Percentiles rank a stretch among this genome's conserved stretches.
Evolutionary conservation across 2,329 filamentous ascomycete genomes (phyloP).

Genomic region (Elsinoe fawcettii): DNA sequence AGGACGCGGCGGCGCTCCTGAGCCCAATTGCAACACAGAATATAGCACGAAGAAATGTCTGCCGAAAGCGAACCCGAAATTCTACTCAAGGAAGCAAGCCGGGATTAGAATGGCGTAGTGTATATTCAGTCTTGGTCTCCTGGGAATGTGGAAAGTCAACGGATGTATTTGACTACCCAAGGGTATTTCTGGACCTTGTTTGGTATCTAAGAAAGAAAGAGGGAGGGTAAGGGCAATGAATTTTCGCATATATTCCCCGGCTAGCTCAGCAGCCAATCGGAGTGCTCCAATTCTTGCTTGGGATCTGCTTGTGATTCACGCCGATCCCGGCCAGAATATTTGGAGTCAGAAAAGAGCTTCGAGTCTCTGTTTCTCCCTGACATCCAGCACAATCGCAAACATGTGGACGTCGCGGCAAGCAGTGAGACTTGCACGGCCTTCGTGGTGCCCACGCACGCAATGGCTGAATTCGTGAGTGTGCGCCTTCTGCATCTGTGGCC

Average conservation of each 20-base stretch:
- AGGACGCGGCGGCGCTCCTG: too few relatives aligned
- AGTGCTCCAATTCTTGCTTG: neutral
- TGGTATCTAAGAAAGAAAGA: conserved; percentile 10
- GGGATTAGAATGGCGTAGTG: conserved; percentile 13
- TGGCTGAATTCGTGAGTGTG: conserved; percentile 1
- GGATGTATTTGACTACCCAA: conserved; percentile 14
- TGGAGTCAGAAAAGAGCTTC: neutral
- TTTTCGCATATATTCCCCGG: neutral
- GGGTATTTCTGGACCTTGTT: conserved; percentile 16
- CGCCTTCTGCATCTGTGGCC: neutral
- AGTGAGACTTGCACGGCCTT: conserved; percentile 5
- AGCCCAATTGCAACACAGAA: too few relatives aligned
- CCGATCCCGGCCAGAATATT: conserved; percentile 13
- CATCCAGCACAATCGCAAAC: neutral
- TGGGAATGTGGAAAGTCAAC: conserved; percentile 17
- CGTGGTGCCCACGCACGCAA: conserved; percentile 12
- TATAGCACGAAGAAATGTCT: neutral
- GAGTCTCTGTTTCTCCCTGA: neutral
- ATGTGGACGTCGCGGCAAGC: conserved; percentile 12
- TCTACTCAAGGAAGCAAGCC: conserved; percentile 8
- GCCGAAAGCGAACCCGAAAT: conserved; percentile 15
- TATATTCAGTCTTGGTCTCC: conserved; percentile 12
- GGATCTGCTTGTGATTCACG: conserved; percentile 3
- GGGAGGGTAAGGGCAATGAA: neutral
- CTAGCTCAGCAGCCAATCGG: neutral